Evolutionary conservation across 2,329 filamentous ascomycete genomes (phyloP).

Genomic region (Xylaria sp.): DNA sequence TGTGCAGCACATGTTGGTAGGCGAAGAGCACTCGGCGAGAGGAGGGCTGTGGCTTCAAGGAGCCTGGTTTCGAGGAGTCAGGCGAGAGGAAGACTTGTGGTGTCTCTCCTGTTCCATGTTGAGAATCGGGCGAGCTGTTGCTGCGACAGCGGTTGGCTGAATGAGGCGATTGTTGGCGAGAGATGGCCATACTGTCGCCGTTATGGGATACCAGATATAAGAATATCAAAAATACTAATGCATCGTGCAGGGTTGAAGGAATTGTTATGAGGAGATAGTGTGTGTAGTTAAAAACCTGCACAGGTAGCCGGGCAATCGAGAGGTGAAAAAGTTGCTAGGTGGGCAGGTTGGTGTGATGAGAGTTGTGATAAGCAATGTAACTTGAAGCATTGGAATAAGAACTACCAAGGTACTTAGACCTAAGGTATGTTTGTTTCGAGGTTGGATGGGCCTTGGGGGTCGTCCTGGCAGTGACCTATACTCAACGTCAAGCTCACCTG

Average conservation of each 20-base stretch:
- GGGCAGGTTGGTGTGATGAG: not conserved
- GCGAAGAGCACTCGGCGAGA: conserved; percentile 37
- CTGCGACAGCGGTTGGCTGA: not conserved
- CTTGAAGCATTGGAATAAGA: not conserved
- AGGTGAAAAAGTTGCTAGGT: not conserved
- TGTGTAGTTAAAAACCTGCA: not conserved
- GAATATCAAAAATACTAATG: not conserved
- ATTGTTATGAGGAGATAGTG: conserved; percentile 22
- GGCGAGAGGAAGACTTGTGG: conserved; percentile 38
- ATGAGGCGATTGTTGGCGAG: not conserved
- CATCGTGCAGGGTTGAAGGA: conserved; percentile 19
- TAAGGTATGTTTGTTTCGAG: not conserved
- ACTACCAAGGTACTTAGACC: not conserved
- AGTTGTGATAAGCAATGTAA: not conserved
- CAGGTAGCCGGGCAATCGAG: conserved; percentile 1
- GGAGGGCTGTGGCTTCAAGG: conserved; percentile 20
- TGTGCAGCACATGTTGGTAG: conserved; percentile 35
- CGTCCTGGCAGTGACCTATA: not conserved
- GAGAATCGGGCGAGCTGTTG: conserved; percentile 22
- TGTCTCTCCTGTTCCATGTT: conserved; percentile 24
- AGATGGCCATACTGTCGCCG: conserved; percentile 11
- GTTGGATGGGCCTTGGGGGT: not conserved
- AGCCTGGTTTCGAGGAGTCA: conserved; percentile 27
- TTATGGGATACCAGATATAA: not conserved
- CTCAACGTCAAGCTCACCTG: not conserved